Evolutionary conservation across 768 basidiomycete genomes (phyloP), one percentile per base, ranked within the genome.

Genomic region (Chalciporus chontae): DNA sequence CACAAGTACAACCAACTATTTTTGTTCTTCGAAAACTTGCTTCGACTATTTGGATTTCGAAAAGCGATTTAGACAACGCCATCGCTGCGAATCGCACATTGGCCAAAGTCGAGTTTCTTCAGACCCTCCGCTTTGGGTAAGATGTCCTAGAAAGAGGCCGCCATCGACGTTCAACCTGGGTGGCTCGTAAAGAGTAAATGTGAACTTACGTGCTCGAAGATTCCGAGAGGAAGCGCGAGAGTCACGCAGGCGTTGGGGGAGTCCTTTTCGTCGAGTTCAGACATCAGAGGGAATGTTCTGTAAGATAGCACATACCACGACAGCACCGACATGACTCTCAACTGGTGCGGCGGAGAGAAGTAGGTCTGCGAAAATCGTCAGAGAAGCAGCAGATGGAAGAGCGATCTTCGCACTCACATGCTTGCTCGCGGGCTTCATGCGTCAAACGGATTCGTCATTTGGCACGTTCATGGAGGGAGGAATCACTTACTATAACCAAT

Each of bases 201-300:
- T 1, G 11, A 18, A 65, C 79, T 53, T 43, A 84, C 84, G 58
- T 81, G 75, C 37, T 87, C 83, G 58, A 90, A 90, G 51, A 90
- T 90, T 3, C 80, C 86, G n/a, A 84, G 74, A 4, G 87, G 87
- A 4, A 90, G 72, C 0, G 77, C 86, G 18, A 90, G 68, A 0
- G 85, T 87, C 5, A 88, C 84, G 56, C 85, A 87, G 2, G 87
- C 86, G 56, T 89, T 89, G 2, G 87, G 86, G 4, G 84, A 85
- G 64, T 87, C 85, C 83, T 83, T n/a, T 45, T 51, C 37, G 7
- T 27, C 15, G 42, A 49, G 34, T 4, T 21, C 14, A 31, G 15
- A 21, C 9, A 3, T 37, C 10, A 50, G 10, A 46, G 8, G 48
- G 8, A 27, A 14, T 8, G 8, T 18, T 40, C n/a, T 21, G 9